These are phyloP conservation scores for Apiospora rasikravindrae DNA, from an alignment of 2,329 filamentous ascomycete species.

Conservation along the genomic window DNA sequence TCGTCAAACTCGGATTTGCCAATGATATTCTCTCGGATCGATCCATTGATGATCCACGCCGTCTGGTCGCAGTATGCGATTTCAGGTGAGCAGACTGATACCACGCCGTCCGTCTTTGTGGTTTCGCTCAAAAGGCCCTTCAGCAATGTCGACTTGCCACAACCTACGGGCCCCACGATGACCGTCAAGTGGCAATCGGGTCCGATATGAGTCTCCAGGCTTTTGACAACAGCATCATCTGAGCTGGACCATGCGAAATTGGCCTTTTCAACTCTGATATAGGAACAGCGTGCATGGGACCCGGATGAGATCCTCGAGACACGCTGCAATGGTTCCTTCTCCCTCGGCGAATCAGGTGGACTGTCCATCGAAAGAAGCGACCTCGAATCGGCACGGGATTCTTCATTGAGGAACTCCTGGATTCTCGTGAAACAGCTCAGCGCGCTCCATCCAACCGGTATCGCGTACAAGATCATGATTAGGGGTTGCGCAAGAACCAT, in stretches of 20 bases:
- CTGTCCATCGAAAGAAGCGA: conserved; percentile 6
- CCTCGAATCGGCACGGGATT: conserved; percentile 15
- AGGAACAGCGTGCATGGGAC: neutral
- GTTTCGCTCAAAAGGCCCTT: conserved; percentile 24
- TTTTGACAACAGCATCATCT: conserved; percentile 7
- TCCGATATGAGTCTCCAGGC: conserved; percentile 18
- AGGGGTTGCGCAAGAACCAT: conserved; percentile 32
- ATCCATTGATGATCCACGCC: conserved; percentile 28
- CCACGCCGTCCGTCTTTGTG: conserved; percentile 4
- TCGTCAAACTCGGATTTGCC: conserved; percentile 25
- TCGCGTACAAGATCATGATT: conserved; percentile 29
- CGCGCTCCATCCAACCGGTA: conserved; percentile 33
- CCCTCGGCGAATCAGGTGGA: neutral
- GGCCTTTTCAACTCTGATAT: conserved; percentile 8
- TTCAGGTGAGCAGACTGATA: conserved; percentile 13
- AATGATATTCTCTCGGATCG: conserved; percentile 29
- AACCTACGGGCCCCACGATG: conserved; percentile 24
- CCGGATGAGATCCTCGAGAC: neutral
- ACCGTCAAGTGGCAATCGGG: conserved; percentile 20
- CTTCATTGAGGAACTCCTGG: conserved; percentile 27
- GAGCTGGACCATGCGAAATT: conserved; percentile 18
- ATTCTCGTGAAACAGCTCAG: conserved; percentile 36
- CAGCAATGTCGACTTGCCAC: conserved; percentile 25
- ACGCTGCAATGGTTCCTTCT: neutral
- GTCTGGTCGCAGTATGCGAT: conserved; percentile 30